Percentiles rank a stretch among this genome's conserved stretches.
phyloP scores from a whole-genome alignment of 805 yeast genomes.

The Komagataella mondaviorum region DNA sequence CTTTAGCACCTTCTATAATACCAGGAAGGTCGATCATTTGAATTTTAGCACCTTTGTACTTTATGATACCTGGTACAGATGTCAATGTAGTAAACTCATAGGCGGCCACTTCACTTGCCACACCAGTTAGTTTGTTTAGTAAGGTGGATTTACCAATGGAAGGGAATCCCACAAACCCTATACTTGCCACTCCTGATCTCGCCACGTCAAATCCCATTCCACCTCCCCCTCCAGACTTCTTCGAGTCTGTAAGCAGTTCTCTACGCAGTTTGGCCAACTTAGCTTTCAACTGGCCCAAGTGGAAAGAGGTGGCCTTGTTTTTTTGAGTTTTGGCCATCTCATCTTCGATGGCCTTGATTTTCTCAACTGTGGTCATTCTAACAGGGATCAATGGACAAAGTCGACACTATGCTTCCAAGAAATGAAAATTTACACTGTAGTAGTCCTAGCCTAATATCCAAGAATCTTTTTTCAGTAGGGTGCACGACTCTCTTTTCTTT shows the following conservation, averaged over 20 bases:
- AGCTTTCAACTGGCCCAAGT: conserved; percentile 94
- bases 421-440: too few species aligned
- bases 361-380: conserved; percentile 55
- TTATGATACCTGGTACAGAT: conserved; percentile 93
- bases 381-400: neutral
- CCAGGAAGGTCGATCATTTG: conserved; percentile 93
- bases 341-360: conserved; percentile 81
- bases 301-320: conserved; percentile 95
- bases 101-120: conserved; percentile 95
- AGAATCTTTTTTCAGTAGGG: neutral
- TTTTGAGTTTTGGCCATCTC: conserved; percentile 96
- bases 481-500: neutral
- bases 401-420: neutral
- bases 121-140: conserved; percentile 81
- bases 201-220: conserved; percentile 97
- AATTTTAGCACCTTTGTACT: conserved; percentile 92
- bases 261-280: conserved; percentile 90
- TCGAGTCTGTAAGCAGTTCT: conserved; percentile 64
- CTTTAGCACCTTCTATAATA: conserved; percentile 83
- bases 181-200: conserved; percentile 96
- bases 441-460: neutral
- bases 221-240: conserved; percentile 77
- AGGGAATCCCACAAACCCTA: conserved; percentile 97
- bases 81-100: conserved; percentile 96
- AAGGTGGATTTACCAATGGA: conserved; percentile 88